Conservation (phyloP, 768 basidiomycete species). For the Lactarius psammicola region DNA sequence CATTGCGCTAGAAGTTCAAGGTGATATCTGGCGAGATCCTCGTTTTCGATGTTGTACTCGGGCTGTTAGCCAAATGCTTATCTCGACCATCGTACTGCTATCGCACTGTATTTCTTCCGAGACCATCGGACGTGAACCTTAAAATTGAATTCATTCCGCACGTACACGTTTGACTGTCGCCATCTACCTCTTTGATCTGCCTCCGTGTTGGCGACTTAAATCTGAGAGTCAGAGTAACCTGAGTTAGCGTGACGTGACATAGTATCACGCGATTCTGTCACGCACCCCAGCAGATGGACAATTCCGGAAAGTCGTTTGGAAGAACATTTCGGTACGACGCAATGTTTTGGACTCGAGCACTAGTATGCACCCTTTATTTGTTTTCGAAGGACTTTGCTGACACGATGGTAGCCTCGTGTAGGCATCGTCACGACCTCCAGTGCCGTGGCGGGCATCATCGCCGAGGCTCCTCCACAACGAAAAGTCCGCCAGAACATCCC, state of each 20-base stretch:
- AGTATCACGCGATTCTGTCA: constrained; percentile 16
- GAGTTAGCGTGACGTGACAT: constrained; percentile 10
- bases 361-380: constrained; percentile 7
- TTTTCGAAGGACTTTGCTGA: not conserved
- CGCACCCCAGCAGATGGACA: not conserved
- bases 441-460: constrained; percentile 9
- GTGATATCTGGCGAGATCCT: constrained; percentile 8
- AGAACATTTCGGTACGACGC: not conserved
- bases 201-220: not conserved
- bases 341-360: constrained; percentile 24
- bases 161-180: not conserved
- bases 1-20: not conserved
- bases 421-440: constrained; percentile 9
- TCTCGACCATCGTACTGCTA: constrained; percentile 15
- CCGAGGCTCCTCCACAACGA: constrained; percentile 12
- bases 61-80: constrained; percentile 12
- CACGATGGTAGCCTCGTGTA: constrained; percentile 6
- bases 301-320: not conserved
- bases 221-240: no score
- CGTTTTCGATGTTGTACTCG: constrained; percentile 4
- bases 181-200: not conserved
- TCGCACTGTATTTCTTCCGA: constrained; percentile 12
- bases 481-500: constrained; percentile 16
- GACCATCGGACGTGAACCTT: constrained; percentile 10
- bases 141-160: not conserved